Evolutionary conservation across 2,329 filamentous ascomycete species (phyloP), one percentile per base, ranked within the genome.

Genomic region (Alternaria postmessia): DNA sequence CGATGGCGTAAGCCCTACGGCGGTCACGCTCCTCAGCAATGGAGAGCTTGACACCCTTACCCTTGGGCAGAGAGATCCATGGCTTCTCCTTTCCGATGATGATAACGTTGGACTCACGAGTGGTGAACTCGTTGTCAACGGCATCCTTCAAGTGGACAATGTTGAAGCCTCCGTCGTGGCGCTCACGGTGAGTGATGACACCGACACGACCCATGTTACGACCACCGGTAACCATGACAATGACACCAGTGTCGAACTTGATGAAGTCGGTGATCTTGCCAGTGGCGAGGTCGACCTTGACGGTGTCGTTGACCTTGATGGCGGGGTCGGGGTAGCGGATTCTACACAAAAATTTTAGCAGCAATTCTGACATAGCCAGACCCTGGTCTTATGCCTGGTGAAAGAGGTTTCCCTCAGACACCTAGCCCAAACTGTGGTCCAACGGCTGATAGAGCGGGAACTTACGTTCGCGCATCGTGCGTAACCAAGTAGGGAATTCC

Each of bases 401-500:
- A 58, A 62, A 62, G 59, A 74, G 69, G 68, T 74, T 67, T 62
- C 68, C 71, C 73, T 74, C 69, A 57, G 62, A 60, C 71, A 76
- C 70, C 74, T 74, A 74, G 75, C 75, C 76, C 75, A 78, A 75
- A 76, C 75, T 76, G 63, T 75, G 74, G 94, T 93, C 57, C 94
- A 97, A 97, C 94, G 94, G 90, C 94, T 97, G 94, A 97, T 94
- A 95, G 94, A 97, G 91, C 91, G 86, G 88, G 91, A 91, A 98
- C 94, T 97, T 88, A 99, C 94, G 95, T 99, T 93, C 95, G 91
- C 87, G 95, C 95, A 95, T 99, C 95, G 92, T 99, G 95, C 94
- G 95, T 99, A 92, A 99, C 95, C 93, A 98, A 97, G 94, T 97
- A 99, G 96, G 95, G 95, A 90, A 99, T 96, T 88, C 94, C 95